Percentiles rank a stretch among this genome's conserved stretches.
phyloP scores from a whole-genome alignment of 1,139 yeast genomes.

The Pichia sp. region DNA sequence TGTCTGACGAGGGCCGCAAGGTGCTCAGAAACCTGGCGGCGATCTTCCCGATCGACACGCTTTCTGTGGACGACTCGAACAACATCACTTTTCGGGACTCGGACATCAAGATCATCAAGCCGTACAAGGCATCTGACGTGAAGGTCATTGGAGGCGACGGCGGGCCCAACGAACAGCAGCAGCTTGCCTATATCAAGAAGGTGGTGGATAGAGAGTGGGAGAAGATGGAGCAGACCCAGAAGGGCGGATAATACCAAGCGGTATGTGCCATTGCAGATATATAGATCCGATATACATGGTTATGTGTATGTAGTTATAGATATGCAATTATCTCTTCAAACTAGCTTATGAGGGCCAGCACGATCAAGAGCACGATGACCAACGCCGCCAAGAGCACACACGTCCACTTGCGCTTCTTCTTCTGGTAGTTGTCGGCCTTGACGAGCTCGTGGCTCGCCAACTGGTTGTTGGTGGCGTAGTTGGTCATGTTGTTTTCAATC shows the following conservation, averaged over 20 bases:
- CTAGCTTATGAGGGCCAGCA: slow-evolving; percentile 36
- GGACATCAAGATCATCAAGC: slow-evolving; percentile 47
- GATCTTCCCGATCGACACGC: slow-evolving; percentile 42
- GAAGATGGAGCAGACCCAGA: slow-evolving; percentile 44
- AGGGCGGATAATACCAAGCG: slow-evolving; percentile 50
- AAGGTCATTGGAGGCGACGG: slow-evolving; percentile 26
- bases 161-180: slow-evolving; percentile 26
- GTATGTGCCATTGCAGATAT: neutral
- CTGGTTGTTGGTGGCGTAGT: slow-evolving; percentile 61
- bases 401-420: slow-evolving; percentile 66
- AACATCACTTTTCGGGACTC: slow-evolving; percentile 47
- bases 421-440: slow-evolving; percentile 74
- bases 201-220: slow-evolving; percentile 56
- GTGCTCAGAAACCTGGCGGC: slow-evolving; percentile 47
- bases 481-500: slow-evolving; percentile 71
- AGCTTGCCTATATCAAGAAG: slow-evolving; percentile 42
- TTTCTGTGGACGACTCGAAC: slow-evolving; percentile 41
- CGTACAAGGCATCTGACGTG: slow-evolving; percentile 42
- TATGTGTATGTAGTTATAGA: neutral
- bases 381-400: slow-evolving; percentile 54
- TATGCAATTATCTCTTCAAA: neutral
- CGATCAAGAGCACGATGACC: slow-evolving; percentile 41
- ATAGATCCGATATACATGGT: neutral
- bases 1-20: slow-evolving; percentile 44
- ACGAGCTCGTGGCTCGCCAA: slow-evolving; percentile 65